These are phyloP conservation scores for Diaporthe aspalathi DNA, from an alignment of 2,329 filamentous ascomycete genomes.

Conservation along the genomic window DNA sequence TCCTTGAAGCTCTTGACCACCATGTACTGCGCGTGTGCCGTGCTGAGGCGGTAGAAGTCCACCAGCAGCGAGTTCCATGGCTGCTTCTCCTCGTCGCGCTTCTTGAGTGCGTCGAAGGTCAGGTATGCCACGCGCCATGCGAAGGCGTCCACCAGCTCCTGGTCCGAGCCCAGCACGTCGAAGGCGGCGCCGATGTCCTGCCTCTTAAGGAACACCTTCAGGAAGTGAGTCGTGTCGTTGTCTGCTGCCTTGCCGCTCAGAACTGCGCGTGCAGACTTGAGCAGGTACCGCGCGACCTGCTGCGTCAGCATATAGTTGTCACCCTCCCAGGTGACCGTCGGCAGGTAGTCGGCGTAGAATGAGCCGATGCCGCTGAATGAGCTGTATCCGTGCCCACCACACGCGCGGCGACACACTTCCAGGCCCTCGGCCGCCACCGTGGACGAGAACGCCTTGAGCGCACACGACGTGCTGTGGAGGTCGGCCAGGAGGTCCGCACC, in stretches of 20 bases:
- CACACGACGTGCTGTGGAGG: conserved; percentile 81
- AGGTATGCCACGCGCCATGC: conserved; percentile 80
- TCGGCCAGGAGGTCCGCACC: conserved; percentile 78
- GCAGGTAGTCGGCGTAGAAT: conserved; percentile 81
- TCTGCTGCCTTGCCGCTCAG: conserved; percentile 67
- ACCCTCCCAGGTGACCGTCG: conserved; percentile 78
- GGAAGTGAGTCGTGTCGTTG: conserved; percentile 77
- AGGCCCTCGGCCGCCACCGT: conserved; percentile 80
- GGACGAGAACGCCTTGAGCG: conserved; percentile 78
- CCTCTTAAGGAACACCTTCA: conserved; percentile 72
- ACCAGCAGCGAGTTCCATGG: conserved; percentile 83
- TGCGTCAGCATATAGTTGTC: conserved; percentile 88
- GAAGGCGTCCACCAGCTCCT: conserved; percentile 78
- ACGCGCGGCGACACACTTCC: conserved; percentile 79
- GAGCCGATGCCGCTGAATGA: conserved; percentile 80
- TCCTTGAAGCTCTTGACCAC: conserved; percentile 79
- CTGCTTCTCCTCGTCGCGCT: conserved; percentile 79
- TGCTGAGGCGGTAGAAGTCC: conserved; percentile 81
- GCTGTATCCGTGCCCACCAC: conserved; percentile 81
- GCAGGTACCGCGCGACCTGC: conserved; percentile 80
- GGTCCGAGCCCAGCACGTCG: conserved; percentile 77
- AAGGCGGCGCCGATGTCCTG: conserved; percentile 79
- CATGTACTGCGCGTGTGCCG: conserved; percentile 81
- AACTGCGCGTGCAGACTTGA: conserved; percentile 79
- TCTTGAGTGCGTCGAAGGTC: conserved; percentile 80